Conservation (phyloP, 2,329 filamentous ascomycete species). For the Sclerotinia nivalis region DNA sequence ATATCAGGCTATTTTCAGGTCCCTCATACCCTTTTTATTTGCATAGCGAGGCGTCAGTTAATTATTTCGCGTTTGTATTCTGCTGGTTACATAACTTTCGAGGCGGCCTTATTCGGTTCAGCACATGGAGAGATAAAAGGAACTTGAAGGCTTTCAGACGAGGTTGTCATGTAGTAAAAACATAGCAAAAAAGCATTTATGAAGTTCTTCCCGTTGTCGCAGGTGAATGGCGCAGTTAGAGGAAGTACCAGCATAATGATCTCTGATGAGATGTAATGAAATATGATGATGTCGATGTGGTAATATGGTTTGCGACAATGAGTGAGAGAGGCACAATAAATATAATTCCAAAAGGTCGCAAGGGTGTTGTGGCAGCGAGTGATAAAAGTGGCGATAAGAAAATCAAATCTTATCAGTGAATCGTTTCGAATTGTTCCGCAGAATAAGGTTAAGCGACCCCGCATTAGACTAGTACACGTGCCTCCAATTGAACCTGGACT, state of each 20-base stretch:
- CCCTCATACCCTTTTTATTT: slow-evolving; percentile 29
- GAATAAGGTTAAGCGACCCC: slow-evolving; percentile 18
- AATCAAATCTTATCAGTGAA: background rate
- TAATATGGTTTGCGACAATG: background rate
- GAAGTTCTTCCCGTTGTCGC: background rate
- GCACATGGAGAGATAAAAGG: slow-evolving; percentile 6
- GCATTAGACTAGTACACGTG: slow-evolving; percentile 16
- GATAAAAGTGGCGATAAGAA: slow-evolving; percentile 20
- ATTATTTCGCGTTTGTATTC: slow-evolving; percentile 21
- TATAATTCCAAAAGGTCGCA: background rate
- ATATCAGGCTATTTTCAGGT: slow-evolving; percentile 28
- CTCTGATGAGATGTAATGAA: background rate
- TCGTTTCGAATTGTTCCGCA: background rate
- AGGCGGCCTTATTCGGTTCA: background rate
- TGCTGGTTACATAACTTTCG: slow-evolving; percentile 13
- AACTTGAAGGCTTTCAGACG: slow-evolving; percentile 9
- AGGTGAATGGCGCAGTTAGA: background rate
- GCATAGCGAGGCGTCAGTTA: slow-evolving; percentile 37
- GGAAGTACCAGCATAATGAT: background rate
- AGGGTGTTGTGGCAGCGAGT: slow-evolving; percentile 5
- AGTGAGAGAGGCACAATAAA: background rate
- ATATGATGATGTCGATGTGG: background rate
- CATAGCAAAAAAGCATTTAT: slow-evolving; percentile 6
- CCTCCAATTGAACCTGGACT: background rate
- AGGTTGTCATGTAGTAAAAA: slow-evolving; percentile 8